Percentiles rank a stretch among this genome's conserved stretches.
Evolutionary conservation across 768 basidiomycete genomes (phyloP).

Genomic region (Tremella yokohamensis): DNA sequence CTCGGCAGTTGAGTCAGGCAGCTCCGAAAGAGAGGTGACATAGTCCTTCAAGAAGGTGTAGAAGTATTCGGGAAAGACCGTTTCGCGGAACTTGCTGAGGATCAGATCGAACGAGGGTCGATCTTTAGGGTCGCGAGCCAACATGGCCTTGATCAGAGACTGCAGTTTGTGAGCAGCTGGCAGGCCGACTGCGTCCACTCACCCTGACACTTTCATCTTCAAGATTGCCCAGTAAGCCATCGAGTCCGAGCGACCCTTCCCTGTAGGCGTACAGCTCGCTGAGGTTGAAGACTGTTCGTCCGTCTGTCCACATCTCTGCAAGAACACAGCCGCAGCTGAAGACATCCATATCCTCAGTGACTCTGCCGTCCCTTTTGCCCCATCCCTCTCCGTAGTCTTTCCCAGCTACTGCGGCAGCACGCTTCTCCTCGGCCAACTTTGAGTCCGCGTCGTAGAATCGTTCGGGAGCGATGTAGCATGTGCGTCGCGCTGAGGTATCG

Average conservation of each 20-base stretch:
- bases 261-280: conserved; percentile 94
- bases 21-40: conserved; percentile 60
- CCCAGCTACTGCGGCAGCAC: conserved; percentile 35
- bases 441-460: conserved; percentile 82
- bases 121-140: conserved; percentile 67
- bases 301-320: conserved; percentile 92
- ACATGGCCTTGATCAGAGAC: conserved; percentile 87
- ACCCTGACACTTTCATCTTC: conserved; percentile 80
- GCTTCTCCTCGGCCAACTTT: conserved; percentile 69
- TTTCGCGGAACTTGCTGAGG: conserved; percentile 68
- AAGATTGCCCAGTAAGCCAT: conserved; percentile 66
- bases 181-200: conserved; percentile 45
- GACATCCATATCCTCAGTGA: conserved; percentile 96
- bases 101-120: conserved; percentile 79
- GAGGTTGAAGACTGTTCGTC: conserved; percentile 84
- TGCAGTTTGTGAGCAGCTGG: conserved; percentile 50
- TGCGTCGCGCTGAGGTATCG: conserved; percentile 86
- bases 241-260: conserved; percentile 75
- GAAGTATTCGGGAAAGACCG: conserved; percentile 85
- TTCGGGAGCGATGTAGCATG: conserved; percentile 95
- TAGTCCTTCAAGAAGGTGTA: conserved; percentile 94
- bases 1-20: conserved; percentile 49
- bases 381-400: conserved; percentile 42
- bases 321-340: conserved; percentile 93
- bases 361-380: conserved; percentile 70